phyloP scores from a whole-genome alignment of 257 asterid genomes.

The Przewalskia tangutica region DNA sequence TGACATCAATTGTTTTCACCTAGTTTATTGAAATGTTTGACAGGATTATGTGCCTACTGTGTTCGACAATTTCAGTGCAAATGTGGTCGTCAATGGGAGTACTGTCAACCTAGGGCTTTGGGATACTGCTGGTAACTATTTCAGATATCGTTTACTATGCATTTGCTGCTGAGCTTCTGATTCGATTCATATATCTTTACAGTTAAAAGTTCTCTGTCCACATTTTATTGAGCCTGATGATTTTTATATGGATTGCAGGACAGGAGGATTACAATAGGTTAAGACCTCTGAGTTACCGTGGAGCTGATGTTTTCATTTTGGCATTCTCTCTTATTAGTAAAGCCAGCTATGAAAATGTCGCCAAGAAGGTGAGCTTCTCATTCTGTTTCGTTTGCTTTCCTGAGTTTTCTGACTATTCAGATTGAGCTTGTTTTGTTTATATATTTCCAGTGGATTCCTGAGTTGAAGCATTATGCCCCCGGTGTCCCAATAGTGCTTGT shows the following conservation, averaged over 20 bases:
- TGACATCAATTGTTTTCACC: neutral
- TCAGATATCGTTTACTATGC: neutral
- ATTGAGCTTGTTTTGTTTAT: conserved; percentile 1
- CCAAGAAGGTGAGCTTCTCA: conserved; percentile 32
- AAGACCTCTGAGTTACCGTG: conserved; percentile 51
- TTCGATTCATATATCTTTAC: neutral
- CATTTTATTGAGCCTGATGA: neutral
- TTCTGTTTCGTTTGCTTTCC: neutral
- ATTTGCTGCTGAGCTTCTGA: neutral
- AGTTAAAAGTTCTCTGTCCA: neutral
- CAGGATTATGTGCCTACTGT: conserved; percentile 70
- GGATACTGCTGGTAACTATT: conserved; percentile 46
- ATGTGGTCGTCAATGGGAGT: conserved; percentile 45
- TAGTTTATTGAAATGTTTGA: conserved; percentile 10
- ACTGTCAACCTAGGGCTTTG: conserved; percentile 48
- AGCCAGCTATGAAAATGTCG: conserved; percentile 51
- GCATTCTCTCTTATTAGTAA: conserved; percentile 53
- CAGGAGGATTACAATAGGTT: conserved; percentile 50
- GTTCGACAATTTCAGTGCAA: conserved; percentile 52
- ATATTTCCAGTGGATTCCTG: conserved; percentile 45
- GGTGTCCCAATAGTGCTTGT: conserved; percentile 51
- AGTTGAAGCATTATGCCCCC: conserved; percentile 54
- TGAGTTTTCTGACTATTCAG: neutral
- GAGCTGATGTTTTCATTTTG: conserved; percentile 52
- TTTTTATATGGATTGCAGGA: conserved; percentile 17